These are phyloP conservation scores for Nigrograna mackinnonii DNA, from an alignment of 2,329 filamentous ascomycete species.

Conservation along the genomic window DNA sequence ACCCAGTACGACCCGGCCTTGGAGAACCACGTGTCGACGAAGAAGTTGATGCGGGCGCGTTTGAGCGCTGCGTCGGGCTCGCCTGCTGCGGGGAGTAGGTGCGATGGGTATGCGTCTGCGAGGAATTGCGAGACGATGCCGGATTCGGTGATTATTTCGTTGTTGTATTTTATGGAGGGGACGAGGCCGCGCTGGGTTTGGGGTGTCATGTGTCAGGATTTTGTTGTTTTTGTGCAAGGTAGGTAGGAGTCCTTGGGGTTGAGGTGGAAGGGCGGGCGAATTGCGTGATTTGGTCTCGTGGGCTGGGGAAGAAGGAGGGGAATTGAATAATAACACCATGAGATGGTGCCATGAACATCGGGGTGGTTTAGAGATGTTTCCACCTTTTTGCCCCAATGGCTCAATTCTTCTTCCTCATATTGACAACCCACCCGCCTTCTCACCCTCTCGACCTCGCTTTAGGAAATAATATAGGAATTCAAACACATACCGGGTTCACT, in stretches of 20 bases:
- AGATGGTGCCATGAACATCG: too few relatives aligned
- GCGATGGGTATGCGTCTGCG: slow-evolving; percentile 69
- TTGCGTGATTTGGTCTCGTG: too few relatives aligned
- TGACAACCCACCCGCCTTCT: too few relatives aligned
- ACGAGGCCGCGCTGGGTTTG: slow-evolving; percentile 67
- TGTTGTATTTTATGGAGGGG: slow-evolving; percentile 68
- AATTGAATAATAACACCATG: too few relatives aligned
- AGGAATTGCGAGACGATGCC: slow-evolving; percentile 73
- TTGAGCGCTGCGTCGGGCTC: slow-evolving; percentile 59
- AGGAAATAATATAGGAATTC: background rate
- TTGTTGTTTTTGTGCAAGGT: background rate
- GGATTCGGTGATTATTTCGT: slow-evolving; percentile 73
- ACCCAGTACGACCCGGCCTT: slow-evolving; percentile 60
- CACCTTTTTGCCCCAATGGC: too few relatives aligned
- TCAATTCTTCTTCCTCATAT: too few relatives aligned
- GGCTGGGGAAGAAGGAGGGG: too few relatives aligned
- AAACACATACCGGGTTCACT: slow-evolving; percentile 65
- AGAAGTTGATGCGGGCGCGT: slow-evolving; percentile 71
- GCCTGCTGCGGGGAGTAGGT: slow-evolving; percentile 63
- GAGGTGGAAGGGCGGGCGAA: too few relatives aligned
- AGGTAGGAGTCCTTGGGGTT: too few relatives aligned
- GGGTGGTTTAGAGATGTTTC: too few relatives aligned
- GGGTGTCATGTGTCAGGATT: background rate
- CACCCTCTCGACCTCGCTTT: too few relatives aligned
- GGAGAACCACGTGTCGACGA: slow-evolving; percentile 69